These are phyloP conservation scores for Lycium barbarum DNA, from an alignment of 257 asterid species.

Conservation along the genomic window DNA sequence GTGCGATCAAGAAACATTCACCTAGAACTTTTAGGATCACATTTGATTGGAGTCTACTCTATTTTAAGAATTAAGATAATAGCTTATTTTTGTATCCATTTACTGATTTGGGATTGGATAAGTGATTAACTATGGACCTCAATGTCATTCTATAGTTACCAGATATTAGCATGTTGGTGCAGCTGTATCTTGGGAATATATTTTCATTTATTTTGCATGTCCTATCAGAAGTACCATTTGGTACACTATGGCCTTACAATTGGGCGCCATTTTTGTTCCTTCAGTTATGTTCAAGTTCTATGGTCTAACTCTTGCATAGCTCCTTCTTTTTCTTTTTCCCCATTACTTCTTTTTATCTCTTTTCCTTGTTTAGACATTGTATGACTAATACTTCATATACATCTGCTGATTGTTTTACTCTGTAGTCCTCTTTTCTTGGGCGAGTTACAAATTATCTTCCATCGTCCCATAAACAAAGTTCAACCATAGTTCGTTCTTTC, in stretches of 20 bases:
- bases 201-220: slow-evolving; percentile 18
- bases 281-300: not conserved
- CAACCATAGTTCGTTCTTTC: slow-evolving; percentile 69
- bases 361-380: slow-evolving; percentile 31
- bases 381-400: slow-evolving; percentile 9
- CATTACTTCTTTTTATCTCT: not conserved
- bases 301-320: slow-evolving; percentile 3
- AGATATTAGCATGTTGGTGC: slow-evolving; percentile 17
- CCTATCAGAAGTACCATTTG: slow-evolving; percentile 7
- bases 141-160: slow-evolving; percentile 1
- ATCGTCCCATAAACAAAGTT: slow-evolving; percentile 71
- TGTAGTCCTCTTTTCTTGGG: slow-evolving; percentile 91
- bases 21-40: not conserved
- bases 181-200: not conserved
- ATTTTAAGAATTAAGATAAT: not conserved
- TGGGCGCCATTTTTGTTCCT: not conserved
- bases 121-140: not conserved
- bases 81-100: not conserved
- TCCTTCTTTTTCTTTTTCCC: not conserved
- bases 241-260: not conserved
- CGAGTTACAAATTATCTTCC: slow-evolving; percentile 62
- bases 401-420: slow-evolving; percentile 16
- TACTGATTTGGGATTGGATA: slow-evolving; percentile 1
- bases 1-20: slow-evolving; percentile 17
- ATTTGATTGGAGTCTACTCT: slow-evolving; percentile 17